Percentiles rank a stretch among this genome's conserved stretches.
Conservation (phyloP, 805 yeast genomes). For the Metschnikowia anglica region DNA sequence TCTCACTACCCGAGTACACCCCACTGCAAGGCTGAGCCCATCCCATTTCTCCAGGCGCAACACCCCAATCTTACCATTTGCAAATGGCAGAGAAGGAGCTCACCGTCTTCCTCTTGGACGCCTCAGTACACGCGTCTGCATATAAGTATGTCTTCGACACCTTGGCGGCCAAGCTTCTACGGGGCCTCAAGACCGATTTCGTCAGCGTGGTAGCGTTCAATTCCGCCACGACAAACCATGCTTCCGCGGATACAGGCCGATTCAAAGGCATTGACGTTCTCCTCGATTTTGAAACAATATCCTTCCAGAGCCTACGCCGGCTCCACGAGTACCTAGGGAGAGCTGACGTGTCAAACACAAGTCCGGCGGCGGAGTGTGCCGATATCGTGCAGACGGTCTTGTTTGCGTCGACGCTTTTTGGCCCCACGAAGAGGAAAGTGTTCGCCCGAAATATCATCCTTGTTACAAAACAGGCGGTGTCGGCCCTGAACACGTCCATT, state of each 20-base stretch:
- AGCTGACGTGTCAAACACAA: conserved; percentile 13
- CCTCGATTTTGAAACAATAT: conserved; percentile 23
- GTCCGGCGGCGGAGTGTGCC: conserved; percentile 12
- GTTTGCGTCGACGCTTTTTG: conserved; percentile 37
- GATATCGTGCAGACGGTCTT: conserved; percentile 32
- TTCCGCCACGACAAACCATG: conserved; percentile 20
- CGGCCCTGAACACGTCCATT: conserved; percentile 3
- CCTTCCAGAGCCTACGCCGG: conserved; percentile 20
- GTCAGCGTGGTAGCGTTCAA: conserved; percentile 35
- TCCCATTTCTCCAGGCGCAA: no score
- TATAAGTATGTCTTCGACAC: conserved; percentile 39
- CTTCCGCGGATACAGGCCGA: conserved; percentile 16
- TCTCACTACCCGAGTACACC: no score
- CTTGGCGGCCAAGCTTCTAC: conserved; percentile 40
- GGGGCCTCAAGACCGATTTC: conserved; percentile 45
- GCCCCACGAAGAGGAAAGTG: conserved; percentile 28
- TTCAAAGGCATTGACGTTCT: conserved; percentile 19
- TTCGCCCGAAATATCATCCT: conserved; percentile 39
- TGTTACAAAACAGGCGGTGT: no score
- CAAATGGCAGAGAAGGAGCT: conserved; percentile 39
- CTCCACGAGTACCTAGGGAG: conserved; percentile 5
- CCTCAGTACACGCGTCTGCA: conserved; percentile 44
- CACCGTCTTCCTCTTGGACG: conserved; percentile 52
- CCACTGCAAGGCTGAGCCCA: no score
- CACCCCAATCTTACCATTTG: not conserved